Evolutionary conservation across 176 grass and related monocot species (phyloP).

Genomic region (Ensete glaucum): DNA sequence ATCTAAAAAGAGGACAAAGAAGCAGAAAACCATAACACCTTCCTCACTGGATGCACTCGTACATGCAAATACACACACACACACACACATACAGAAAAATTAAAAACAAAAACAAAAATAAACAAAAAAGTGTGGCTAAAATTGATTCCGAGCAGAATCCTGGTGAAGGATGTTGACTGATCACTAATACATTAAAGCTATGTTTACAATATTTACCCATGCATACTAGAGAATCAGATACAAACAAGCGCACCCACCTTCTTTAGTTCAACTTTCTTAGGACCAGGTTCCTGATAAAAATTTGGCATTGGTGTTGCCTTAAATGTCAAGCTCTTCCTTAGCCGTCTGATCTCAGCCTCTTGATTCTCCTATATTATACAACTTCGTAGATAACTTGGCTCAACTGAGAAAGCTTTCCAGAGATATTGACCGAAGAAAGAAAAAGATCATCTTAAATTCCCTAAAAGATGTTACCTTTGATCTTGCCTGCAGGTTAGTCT

Average conservation of each 20-base stretch:
- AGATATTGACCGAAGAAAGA: background rate
- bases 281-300: constrained; percentile 89
- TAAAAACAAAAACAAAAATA: too few species aligned
- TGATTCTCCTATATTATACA: constrained; percentile 62
- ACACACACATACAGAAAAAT: too few species aligned
- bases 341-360: constrained; percentile 90
- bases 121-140: too few species aligned
- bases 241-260: constrained; percentile 36
- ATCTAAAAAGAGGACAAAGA: too few species aligned
- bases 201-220: too few species aligned
- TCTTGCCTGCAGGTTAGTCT: constrained; percentile 81
- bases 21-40: too few species aligned
- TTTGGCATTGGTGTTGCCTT: constrained; percentile 94
- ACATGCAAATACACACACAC: too few species aligned
- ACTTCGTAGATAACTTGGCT: background rate
- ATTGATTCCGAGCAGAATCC: too few species aligned
- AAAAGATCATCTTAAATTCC: constrained; percentile 17
- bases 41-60: too few species aligned
- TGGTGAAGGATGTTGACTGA: too few species aligned
- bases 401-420: background rate
- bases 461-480: constrained; percentile 42
- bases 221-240: background rate
- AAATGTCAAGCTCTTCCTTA: constrained; percentile 91
- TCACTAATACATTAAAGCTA: too few species aligned
- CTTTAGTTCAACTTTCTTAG: constrained; percentile 86